Base-by-base conservation (phyloP, 768 basidiomycete genomes). In the Strobilomyces confusus region DNA sequence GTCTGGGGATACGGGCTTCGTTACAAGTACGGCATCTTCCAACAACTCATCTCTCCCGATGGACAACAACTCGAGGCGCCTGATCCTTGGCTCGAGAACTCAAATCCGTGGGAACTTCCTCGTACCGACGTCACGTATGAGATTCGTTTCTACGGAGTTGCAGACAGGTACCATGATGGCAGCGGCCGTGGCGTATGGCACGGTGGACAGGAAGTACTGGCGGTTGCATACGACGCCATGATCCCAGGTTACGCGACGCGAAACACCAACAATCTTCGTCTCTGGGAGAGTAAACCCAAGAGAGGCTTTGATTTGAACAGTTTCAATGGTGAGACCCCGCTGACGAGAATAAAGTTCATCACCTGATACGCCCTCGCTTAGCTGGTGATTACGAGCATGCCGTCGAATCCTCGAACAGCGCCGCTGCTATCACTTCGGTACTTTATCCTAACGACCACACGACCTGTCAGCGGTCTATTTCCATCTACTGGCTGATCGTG, bases 1-100 rank as follows among this genome's bases (percentile, higher is more conserved):
- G 81, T 92, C 22, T 98, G 94, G 93, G 95, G 95, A 42, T 98
- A 98, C 63, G 94, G 94, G 40, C 72, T 97, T 53, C 76, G 94
- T 41, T 95, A 93, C 79, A 85, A 91, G 68, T 95, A 93, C 63
- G 94, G 94, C 50, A 97, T 98, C 74, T 98, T 99, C 81, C 88
- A 94, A 72, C 84, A 89, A 72, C 80, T 93, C 56, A 92, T 98
- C 66, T 87, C 84, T 15, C 86, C 87, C 1, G 83, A 88, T 52
- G 91, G 91, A 13, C 77, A 86, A 42, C 91, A 92, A 64, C 82
- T 92, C 2, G 90, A 93, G 74, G 92, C 92, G 6, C 92, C 92
- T 3, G 93, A 95, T 69, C 92, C 92, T 52, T 95, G 93, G 94
- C 75, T 95, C 41, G 87, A 91, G 32, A 75, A 88, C 61, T 83